phyloP scores from a whole-genome alignment of 257 asterid species.

The Agastache rugosa region DNA sequence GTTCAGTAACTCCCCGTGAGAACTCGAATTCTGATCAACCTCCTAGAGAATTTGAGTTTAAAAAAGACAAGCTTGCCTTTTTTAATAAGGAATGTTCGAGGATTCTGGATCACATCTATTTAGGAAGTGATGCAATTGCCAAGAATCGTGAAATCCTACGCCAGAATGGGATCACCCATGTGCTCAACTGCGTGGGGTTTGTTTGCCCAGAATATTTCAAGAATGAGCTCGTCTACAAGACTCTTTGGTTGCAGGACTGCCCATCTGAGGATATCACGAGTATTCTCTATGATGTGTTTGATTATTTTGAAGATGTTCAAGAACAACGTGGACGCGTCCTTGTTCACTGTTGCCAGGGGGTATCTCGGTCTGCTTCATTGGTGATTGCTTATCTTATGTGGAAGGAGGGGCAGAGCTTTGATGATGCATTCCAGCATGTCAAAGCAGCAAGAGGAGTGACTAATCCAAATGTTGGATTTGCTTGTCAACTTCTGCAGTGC shows the following conservation, averaged over 20 bases:
- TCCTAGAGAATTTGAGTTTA: constrained; percentile 62
- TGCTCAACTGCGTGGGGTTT: constrained; percentile 90
- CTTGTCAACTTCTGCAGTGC: constrained; percentile 72
- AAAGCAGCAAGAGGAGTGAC: constrained; percentile 92
- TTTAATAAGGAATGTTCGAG: constrained; percentile 91
- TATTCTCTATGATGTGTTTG: constrained; percentile 86
- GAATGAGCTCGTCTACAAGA: constrained; percentile 82
- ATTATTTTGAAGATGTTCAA: constrained; percentile 87
- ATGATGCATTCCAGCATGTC: constrained; percentile 86
- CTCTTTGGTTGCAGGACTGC: constrained; percentile 92
- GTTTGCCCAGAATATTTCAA: constrained; percentile 84
- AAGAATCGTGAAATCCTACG: constrained; percentile 74
- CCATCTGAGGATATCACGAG: constrained; percentile 95
- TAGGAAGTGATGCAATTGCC: constrained; percentile 86
- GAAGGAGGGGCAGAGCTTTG: constrained; percentile 79
- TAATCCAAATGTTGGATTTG: constrained; percentile 90
- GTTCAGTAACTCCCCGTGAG: constrained; percentile 59
- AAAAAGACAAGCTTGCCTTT: constrained; percentile 80
- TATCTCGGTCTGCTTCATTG: constrained; percentile 89
- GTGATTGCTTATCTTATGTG: constrained; percentile 98
- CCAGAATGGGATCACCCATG: constrained; percentile 80
- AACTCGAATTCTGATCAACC: constrained; percentile 46
- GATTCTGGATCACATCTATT: constrained; percentile 73
- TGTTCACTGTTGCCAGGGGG: constrained; percentile 94
- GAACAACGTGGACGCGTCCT: constrained; percentile 84